A percentile compares a stretch with the other conserved stretches of the same genome.
Conservation (phyloP, 1,284 basidiomycete species). For the Sporisorium scitamineum region DNA sequence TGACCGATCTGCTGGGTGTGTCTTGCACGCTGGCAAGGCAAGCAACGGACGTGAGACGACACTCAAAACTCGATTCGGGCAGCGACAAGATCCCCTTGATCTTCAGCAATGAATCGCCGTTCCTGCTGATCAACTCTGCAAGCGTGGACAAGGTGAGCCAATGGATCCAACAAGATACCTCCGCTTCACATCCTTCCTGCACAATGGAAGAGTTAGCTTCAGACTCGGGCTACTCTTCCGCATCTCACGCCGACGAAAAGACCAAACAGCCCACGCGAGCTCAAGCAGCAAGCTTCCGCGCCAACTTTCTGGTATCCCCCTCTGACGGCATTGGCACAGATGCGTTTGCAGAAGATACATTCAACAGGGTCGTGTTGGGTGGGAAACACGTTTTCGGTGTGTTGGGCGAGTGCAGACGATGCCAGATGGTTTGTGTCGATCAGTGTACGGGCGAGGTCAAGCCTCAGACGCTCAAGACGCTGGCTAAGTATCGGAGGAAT, state of each 20-base stretch:
- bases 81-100: slow-evolving; percentile 46
- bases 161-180: slow-evolving; percentile 29
- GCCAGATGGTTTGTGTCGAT: slow-evolving; percentile 57
- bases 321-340: too few relatives aligned
- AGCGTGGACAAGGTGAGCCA: slow-evolving; percentile 38
- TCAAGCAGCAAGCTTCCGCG: slow-evolving; percentile 48
- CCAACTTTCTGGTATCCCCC: slow-evolving; percentile 52
- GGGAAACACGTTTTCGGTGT: slow-evolving; percentile 41
- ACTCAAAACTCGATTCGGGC: slow-evolving; percentile 33
- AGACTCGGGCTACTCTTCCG: slow-evolving; percentile 44
- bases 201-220: slow-evolving; percentile 27
- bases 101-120: slow-evolving; percentile 59
- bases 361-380: slow-evolving; percentile 34
- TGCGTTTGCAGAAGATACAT: slow-evolving; percentile 34
- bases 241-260: slow-evolving; percentile 9
- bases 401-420: slow-evolving; percentile 48
- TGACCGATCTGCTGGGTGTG: slow-evolving; percentile 38
- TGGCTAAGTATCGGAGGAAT: slow-evolving; percentile 43
- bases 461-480: slow-evolving; percentile 42
- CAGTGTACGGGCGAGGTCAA: slow-evolving; percentile 40
- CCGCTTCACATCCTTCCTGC: not conserved
- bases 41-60: slow-evolving; percentile 20
- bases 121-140: slow-evolving; percentile 51
- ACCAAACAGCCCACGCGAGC: not conserved
- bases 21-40: slow-evolving; percentile 49